A percentile compares a stretch with the other conserved stretches of the same genome.
Evolutionary conservation across 371 early-diverging fungal genomes (phyloP).

Genomic region (Mucor sp.): DNA sequence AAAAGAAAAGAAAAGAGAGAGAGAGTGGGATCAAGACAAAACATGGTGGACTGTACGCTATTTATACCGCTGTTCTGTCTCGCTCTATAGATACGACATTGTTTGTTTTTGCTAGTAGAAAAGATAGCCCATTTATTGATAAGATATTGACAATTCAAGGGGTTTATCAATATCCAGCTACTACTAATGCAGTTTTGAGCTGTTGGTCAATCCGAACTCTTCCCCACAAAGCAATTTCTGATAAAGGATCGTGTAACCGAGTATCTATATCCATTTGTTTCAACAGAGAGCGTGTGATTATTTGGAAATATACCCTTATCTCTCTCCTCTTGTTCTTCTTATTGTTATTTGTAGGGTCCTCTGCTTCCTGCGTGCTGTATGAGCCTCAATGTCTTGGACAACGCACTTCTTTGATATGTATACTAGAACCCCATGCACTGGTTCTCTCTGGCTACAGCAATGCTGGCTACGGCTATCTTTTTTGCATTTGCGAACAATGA

Average conservation of each 20-base stretch:
- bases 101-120: not conserved
- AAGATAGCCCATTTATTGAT: slow-evolving; percentile 2
- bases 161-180: not conserved
- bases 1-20: not conserved
- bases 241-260: slow-evolving; percentile 13
- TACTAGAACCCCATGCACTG: no score
- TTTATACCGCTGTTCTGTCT: not conserved
- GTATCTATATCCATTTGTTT: not conserved
- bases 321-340: not conserved
- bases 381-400: not conserved
- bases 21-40: not conserved
- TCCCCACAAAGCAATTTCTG: slow-evolving; percentile 14
- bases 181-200: not conserved
- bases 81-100: not conserved
- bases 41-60: not conserved
- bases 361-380: not conserved
- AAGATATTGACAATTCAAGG: slow-evolving; percentile 4
- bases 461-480: not conserved
- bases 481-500: slow-evolving; percentile 29
- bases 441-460: not conserved
- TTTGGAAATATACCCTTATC: slow-evolving; percentile 10
- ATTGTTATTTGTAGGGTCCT: not conserved
- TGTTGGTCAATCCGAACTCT: not conserved
- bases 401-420: not conserved
- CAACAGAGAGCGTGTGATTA: slow-evolving; percentile 10